Percentiles rank a stretch among this genome's conserved stretches.
Conservation (phyloP, 495 filamentous ascomycete species). For the Bathelium albidoporum region DNA sequence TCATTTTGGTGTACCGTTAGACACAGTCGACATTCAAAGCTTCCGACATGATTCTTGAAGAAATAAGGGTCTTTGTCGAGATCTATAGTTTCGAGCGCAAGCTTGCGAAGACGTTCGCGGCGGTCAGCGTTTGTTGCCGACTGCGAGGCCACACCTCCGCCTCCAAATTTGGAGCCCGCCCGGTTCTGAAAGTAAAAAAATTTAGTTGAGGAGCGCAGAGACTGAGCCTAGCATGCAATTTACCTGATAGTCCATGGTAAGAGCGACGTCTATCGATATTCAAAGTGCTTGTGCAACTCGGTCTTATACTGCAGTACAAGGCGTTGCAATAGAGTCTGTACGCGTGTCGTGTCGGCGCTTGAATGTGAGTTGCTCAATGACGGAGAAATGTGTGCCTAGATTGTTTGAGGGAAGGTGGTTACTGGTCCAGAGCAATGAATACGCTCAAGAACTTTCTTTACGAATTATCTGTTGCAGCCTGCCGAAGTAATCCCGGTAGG, state of each 20-base stretch:
- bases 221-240: neutral
- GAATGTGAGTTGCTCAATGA: neutral
- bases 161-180: constrained; percentile 95
- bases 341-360: too few species aligned
- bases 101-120: constrained; percentile 91
- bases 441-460: neutral
- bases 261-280: neutral
- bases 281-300: neutral
- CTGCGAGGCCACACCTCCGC: constrained; percentile 89
- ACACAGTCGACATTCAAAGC: constrained; percentile 95
- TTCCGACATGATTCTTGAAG: constrained; percentile 99
- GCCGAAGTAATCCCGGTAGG: neutral
- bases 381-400: neutral
- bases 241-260: constrained; percentile 11
- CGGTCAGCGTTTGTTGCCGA: constrained; percentile 93
- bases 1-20: constrained; percentile 99
- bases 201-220: neutral
- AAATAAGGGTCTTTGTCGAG: constrained; percentile 99
- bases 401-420: neutral
- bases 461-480: neutral
- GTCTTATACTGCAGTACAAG: neutral
- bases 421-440: neutral
- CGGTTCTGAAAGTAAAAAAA: constrained; percentile 60
- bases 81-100: constrained; percentile 97
- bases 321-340: too few species aligned